Conservation (phyloP, 345 rosid species). For the Citropsis articulata region DNA sequence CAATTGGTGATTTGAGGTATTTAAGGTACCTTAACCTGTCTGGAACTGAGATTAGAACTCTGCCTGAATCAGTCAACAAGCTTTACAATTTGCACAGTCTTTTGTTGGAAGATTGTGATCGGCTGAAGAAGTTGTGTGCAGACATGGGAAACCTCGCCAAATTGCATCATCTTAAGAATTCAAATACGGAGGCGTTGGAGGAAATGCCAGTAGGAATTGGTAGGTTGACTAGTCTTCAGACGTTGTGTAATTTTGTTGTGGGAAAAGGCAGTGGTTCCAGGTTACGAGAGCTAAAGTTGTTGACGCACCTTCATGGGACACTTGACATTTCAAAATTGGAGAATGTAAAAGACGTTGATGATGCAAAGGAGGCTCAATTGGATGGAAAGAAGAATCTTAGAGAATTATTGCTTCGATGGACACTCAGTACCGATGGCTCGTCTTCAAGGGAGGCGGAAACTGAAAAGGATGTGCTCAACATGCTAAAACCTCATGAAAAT, state of each 20-base stretch:
- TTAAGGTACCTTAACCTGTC: no score
- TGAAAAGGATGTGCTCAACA: background rate
- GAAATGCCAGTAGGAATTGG: conserved; percentile 5
- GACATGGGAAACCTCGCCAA: background rate
- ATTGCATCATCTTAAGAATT: background rate
- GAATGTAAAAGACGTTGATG: background rate
- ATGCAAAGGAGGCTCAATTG: conserved; percentile 23
- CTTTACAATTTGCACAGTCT: conserved; percentile 1
- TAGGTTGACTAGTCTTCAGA: background rate
- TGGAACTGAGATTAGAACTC: no score
- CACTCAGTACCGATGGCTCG: no score
- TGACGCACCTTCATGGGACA: background rate
- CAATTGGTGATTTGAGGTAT: no score
- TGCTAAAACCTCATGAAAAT: background rate
- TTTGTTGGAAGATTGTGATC: background rate
- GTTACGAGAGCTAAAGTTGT: background rate
- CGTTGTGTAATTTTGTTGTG: background rate
- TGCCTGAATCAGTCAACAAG: no score
- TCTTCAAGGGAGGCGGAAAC: background rate
- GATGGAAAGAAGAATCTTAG: conserved; percentile 26
- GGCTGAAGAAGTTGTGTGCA: background rate
- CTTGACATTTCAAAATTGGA: background rate
- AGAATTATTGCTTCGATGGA: conserved; percentile 14
- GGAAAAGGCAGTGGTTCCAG: background rate
- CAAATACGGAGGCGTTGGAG: background rate